A percentile compares a stretch with the other conserved stretches of the same genome.
Conservation (phyloP, 371 early-diverging fungal species). For the Blakeslea trispora region DNA sequence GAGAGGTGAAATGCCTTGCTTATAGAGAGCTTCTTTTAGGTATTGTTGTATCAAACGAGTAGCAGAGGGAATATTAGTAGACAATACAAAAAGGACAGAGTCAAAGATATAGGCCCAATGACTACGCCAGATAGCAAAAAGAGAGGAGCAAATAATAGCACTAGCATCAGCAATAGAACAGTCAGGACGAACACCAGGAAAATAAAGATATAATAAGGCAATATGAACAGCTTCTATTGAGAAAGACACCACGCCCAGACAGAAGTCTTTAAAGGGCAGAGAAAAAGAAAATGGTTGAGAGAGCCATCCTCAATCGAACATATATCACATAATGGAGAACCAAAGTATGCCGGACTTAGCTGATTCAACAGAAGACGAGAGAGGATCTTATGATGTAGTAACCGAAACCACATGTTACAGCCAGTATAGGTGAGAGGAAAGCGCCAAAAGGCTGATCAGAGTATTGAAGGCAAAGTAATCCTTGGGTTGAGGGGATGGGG, state of each 20-base stretch:
- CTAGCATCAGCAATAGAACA: slow-evolving; percentile 15
- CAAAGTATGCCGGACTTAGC: slow-evolving; percentile 11
- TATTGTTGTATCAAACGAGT: slow-evolving; percentile 13
- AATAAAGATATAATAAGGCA: slow-evolving; percentile 16
- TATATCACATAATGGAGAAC: slow-evolving; percentile 7
- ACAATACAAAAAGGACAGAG: slow-evolving; percentile 15
- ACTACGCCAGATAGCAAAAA: slow-evolving; percentile 20
- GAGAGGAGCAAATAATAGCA: slow-evolving; percentile 14
- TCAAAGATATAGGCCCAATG: slow-evolving; percentile 16
- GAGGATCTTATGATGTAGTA: slow-evolving; percentile 16
- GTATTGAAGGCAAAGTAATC: slow-evolving; percentile 16
- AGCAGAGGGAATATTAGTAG: slow-evolving; percentile 15
- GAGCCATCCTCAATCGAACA: slow-evolving; percentile 14
- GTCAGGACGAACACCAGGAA: slow-evolving; percentile 17
- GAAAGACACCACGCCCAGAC: slow-evolving; percentile 17
- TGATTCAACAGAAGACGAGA: slow-evolving; percentile 11
- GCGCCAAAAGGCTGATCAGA: slow-evolving; percentile 10
- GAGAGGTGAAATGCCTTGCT: slow-evolving; percentile 20
- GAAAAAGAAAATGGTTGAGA: slow-evolving; percentile 11
- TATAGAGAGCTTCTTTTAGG: slow-evolving; percentile 18
- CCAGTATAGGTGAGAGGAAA: slow-evolving; percentile 15
- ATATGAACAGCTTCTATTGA: slow-evolving; percentile 16
- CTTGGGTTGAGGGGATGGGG: slow-evolving; percentile 13
- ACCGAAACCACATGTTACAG: slow-evolving; percentile 16
- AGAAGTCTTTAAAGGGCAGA: slow-evolving; percentile 16